Base-by-base conservation (phyloP, 305 asterid species). In the Salvia sclarea region DNA sequence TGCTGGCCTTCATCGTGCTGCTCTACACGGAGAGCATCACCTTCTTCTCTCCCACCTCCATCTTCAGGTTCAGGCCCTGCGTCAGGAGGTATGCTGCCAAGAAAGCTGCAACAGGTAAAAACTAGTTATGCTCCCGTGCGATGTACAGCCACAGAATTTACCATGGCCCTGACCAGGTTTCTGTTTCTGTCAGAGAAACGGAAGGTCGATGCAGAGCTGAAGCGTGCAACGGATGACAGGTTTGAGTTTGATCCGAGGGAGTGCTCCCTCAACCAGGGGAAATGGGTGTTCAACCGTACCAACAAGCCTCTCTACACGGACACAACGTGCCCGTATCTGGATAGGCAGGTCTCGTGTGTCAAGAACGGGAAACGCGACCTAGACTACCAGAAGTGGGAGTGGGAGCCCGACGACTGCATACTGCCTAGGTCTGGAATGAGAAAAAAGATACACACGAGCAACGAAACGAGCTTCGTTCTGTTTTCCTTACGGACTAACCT, bases 321-420 rank as follows among this genome's bases (percentile, higher is more conserved):
- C 71, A 75, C 70, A 68, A 75, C 83, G 0, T 93, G 98, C 53
- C 94, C 96, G 0, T 93, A 90, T 76, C 48, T 90, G 50, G 98
- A 90, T 40, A 85, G 86, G 74, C 98, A 93, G 76, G 84, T 85
- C 66, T 81, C 96, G 0, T 93, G 98, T 54, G 86, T 79, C 3
- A 85, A 84, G 85, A 93, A 93, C 70, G 98, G 98, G 50, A 78
- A 86, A 52, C 60, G 40, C 7, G 95, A 93, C 74, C 74, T 84
- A 0, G 82, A 82, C 24, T 90, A 90, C 77, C 85, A 68, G 64
- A 79, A 81, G 58, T 93, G 95, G 97, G 87, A 84, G 47, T 93
- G 98, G 97, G 82, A 75, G 85, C 96, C 96, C 4, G 91, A 90
- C 72, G 96, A 88, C 55, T 93, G 98, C 83, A 84, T 88, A 71